A percentile compares a stretch with the other conserved stretches of the same genome.
Evolutionary conservation across 2,329 filamentous ascomycete genomes (phyloP).

Genomic region (Fusarium tupiense): DNA sequence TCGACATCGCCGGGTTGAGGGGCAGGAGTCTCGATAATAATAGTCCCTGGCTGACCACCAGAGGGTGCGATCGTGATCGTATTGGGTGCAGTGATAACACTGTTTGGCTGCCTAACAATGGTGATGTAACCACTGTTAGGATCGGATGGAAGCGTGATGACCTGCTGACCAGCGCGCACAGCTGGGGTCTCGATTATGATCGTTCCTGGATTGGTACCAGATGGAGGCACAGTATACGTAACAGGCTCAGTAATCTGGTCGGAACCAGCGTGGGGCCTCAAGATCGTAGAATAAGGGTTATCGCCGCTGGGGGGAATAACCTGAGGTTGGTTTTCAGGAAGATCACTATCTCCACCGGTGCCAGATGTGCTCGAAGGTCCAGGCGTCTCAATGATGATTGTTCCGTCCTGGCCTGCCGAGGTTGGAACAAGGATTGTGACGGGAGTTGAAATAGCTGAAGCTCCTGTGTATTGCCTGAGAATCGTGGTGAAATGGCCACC

Average conservation of each 20-base stretch:
- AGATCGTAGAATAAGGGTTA: constrained; percentile 19
- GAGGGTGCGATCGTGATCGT: constrained; percentile 22
- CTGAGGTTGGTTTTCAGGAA: constrained; percentile 12
- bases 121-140: constrained; percentile 29
- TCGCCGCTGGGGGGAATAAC: constrained; percentile 19
- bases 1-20: constrained; percentile 3
- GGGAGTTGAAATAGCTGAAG: constrained; percentile 17
- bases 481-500: constrained; percentile 28
- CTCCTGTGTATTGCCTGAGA: constrained; percentile 20
- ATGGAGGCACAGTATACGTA: constrained; percentile 19
- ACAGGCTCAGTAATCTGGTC: constrained; percentile 25
- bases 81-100: constrained; percentile 21
- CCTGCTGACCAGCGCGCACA: constrained; percentile 13
- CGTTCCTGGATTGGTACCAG: constrained; percentile 15
- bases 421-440: constrained; percentile 27
- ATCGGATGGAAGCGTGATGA: constrained; percentile 28
- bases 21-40: constrained; percentile 30
- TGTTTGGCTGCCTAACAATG: constrained; percentile 14
- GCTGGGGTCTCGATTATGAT: constrained; percentile 27
- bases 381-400: constrained; percentile 32
- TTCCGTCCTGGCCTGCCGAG: constrained; percentile 20
- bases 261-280: constrained; percentile 22
- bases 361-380: constrained; percentile 3
- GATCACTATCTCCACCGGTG: background rate
- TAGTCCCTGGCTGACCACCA: constrained; percentile 15